Base-by-base conservation (phyloP, 2,329 filamentous ascomycete species). In the Cladophialophora carrionii region DNA sequence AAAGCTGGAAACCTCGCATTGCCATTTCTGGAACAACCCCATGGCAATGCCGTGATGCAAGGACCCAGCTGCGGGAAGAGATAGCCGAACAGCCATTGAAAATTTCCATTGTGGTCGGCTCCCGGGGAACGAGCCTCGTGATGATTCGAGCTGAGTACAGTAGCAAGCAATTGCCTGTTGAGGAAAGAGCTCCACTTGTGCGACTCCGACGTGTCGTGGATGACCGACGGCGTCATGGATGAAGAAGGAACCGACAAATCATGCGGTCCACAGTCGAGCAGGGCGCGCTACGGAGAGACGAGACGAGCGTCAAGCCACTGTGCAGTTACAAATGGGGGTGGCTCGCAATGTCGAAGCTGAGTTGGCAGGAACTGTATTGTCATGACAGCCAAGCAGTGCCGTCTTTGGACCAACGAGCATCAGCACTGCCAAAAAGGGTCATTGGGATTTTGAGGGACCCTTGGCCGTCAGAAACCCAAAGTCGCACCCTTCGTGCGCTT, bases 401-500 rank as follows among this genome's bases (percentile, higher is more conserved):
- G 7, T n/a, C 1, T 17, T 41, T 14, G 24, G 41, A 43, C 32
- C 34, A 22, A n/a, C 54, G 20, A 17, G 37, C 9, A 24, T 37
- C 54, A 57, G 54, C 14, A 29, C 24, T 22, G 12, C 22, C 14
- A 10, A 22, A 1, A 3, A 34, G 34, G 34, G 37, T 52, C 22
- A 60, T 60, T 51, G 49, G 12, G 22, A n/a, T 7, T 17, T n/a
- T 10, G 31, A 37, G 22, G 62, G 62, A 20, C 67, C 67, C 26
- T 63, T 24, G 5, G 67, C 67, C 4, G 67, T 69, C 1, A 69
- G 62, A 34, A 69, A 69, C 8, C 53, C 74, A 70, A 79, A 79
- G 65, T 79, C 78, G 10, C 73, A 77, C 4, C 78, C 78, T 12
- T 78, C 72, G 62, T 80, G 74, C 4, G 78, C 76, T 64, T 80